Evolutionary conservation across 306 rosid genomes (phyloP).

Genomic region (Phaseolus lunatus): DNA sequence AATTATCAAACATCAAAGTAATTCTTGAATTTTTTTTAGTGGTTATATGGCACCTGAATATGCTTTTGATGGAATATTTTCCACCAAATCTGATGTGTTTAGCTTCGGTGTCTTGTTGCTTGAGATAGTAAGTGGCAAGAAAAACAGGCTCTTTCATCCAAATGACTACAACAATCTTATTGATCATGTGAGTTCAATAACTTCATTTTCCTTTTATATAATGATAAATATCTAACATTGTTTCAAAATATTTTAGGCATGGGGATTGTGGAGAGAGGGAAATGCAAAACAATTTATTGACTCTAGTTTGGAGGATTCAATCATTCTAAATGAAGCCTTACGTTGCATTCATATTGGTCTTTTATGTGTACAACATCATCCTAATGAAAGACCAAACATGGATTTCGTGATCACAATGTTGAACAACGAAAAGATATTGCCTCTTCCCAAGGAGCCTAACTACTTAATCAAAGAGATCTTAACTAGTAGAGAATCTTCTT

Average conservation of each 20-base stretch:
- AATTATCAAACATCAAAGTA: too few species aligned
- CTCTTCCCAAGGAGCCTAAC: background rate
- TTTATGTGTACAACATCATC: slow-evolving; percentile 18
- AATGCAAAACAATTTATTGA: background rate
- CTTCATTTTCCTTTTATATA: background rate
- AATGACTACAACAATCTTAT: background rate
- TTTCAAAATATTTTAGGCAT: slow-evolving; percentile 12
- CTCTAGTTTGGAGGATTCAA: background rate
- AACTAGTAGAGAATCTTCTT: background rate
- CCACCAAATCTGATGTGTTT: too few species aligned
- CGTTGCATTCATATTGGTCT: slow-evolving; percentile 14
- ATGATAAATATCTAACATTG: background rate
- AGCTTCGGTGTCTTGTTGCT: too few species aligned
- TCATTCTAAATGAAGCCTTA: background rate
- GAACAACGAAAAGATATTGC: background rate
- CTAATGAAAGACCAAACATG: slow-evolving; percentile 27
- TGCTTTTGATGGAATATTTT: too few species aligned
- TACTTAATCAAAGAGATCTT: background rate
- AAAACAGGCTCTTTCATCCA: background rate
- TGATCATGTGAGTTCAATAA: slow-evolving; percentile 13
- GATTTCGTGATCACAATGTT: background rate
- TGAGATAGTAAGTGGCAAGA: slow-evolving; percentile 39
- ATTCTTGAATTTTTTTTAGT: too few species aligned
- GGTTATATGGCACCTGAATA: too few species aligned
- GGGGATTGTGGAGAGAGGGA: slow-evolving; percentile 26